phyloP scores from a whole-genome alignment of 805 yeast species.

The Candida peoriensis region DNA sequence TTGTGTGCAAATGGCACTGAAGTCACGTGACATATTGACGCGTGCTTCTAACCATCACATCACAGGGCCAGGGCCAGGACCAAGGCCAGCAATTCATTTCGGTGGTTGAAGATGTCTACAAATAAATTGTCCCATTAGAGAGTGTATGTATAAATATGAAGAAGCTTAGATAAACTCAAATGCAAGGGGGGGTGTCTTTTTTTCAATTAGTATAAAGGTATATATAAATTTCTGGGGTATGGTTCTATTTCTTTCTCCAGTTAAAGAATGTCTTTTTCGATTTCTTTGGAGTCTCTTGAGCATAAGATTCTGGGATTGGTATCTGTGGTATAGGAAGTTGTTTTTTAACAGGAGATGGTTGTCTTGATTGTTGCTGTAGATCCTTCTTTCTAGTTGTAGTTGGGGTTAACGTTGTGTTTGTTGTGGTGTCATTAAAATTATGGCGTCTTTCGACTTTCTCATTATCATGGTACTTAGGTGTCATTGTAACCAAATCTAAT shows the following conservation, averaged over 20 bases:
- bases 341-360: not conserved
- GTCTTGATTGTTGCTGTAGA: not conserved
- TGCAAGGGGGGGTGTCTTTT: no score
- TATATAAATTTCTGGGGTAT: not conserved
- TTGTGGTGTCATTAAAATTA: not conserved
- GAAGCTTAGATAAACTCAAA: no score
- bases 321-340: no score
- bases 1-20: no score
- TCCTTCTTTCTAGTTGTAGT: not conserved
- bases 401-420: not conserved
- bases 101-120: no score
- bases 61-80: no score
- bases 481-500: conserved; percentile 21
- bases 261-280: conserved; percentile 9
- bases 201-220: no score
- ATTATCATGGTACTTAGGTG: conserved; percentile 44
- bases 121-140: no score
- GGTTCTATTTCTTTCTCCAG: conserved; percentile 11
- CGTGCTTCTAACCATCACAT: no score
- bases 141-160: no score
- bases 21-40: conserved; percentile 3
- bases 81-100: no score
- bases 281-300: conserved; percentile 4
- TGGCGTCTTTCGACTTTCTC: conserved; percentile 40
- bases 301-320: no score